Conservation (phyloP, 495 filamentous ascomycete genomes). For the Pseudevernia furfuracea region DNA sequence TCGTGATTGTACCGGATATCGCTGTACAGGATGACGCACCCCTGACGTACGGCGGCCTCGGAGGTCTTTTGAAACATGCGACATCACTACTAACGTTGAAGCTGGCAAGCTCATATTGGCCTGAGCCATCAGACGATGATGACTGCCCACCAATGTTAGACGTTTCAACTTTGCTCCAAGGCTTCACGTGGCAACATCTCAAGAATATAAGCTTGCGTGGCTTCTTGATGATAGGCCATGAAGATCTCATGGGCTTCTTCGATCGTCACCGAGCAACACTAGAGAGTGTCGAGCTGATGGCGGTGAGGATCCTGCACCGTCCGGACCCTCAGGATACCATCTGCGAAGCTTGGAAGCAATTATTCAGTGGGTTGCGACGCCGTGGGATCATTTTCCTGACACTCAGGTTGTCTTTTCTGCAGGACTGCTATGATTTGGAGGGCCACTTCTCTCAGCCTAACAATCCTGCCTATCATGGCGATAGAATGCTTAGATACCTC, state of each 20-base stretch:
- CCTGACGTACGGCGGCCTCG: neutral
- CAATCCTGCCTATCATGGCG: neutral
- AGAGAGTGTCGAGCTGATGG: neutral
- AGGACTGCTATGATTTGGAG: neutral
- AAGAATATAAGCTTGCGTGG: neutral
- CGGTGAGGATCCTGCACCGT: neutral
- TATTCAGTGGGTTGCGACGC: neutral
- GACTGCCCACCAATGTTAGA: neutral
- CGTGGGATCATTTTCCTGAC: neutral
- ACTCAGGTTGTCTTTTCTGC: neutral
- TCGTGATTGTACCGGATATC: neutral
- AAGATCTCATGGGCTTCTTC: neutral
- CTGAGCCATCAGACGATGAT: neutral
- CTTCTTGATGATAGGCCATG: constrained; percentile 1
- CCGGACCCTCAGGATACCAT: constrained; percentile 3
- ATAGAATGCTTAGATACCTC: neutral
- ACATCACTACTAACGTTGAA: neutral
- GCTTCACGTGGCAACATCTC: neutral
- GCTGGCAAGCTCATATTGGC: constrained; percentile 4
- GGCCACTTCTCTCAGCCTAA: neutral
- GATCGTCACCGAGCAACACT: constrained; percentile 3
- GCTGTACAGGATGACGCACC: neutral
- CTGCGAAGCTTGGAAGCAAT: neutral
- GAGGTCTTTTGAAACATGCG: neutral
- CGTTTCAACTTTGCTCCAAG: neutral